phyloP scores from a whole-genome alignment of 257 asterid genomes.

The Capsicum pubescens region DNA sequence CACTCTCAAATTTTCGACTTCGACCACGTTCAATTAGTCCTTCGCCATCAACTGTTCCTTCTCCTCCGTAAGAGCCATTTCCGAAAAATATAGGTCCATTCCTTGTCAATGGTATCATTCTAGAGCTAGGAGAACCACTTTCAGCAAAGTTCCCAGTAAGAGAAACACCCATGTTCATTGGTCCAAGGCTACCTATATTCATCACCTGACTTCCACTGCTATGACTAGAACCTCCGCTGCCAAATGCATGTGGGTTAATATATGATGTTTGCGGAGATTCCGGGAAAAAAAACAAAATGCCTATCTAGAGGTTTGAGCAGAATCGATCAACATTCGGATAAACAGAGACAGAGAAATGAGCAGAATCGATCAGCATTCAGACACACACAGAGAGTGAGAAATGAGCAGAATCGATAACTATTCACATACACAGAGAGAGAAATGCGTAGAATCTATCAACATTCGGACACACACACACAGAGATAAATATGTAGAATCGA shows the following conservation, averaged over 20 bases:
- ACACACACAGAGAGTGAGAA: too few relatives aligned
- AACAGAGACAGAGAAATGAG: too few relatives aligned
- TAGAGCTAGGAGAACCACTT: constrained; percentile 71
- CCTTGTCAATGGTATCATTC: constrained; percentile 70
- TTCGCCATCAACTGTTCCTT: constrained; percentile 54
- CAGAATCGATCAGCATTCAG: too few relatives aligned
- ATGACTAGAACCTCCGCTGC: constrained; percentile 56
- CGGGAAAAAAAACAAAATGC: constrained; percentile 75
- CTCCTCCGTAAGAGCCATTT: constrained; percentile 71
- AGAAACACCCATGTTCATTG: constrained; percentile 67
- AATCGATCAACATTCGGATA: constrained; percentile 11
- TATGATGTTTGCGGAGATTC: constrained; percentile 83
- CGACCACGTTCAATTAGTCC: constrained; percentile 32
- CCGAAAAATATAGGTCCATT: constrained; percentile 70
- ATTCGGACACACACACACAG: too few relatives aligned
- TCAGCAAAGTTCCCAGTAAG: constrained; percentile 67
- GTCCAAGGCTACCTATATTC: constrained; percentile 57
- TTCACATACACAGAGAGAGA: too few relatives aligned
- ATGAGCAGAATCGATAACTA: too few relatives aligned
- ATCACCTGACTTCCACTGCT: constrained; percentile 52
- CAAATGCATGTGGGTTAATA: constrained; percentile 56
- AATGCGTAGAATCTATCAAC: too few relatives aligned
- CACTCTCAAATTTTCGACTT: constrained; percentile 20
- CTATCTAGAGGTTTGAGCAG: constrained; percentile 84
- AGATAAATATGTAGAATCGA: too few relatives aligned